Conservation (phyloP, 2,329 filamentous ascomycete species). For the Aspergillus brasiliensis region DNA sequence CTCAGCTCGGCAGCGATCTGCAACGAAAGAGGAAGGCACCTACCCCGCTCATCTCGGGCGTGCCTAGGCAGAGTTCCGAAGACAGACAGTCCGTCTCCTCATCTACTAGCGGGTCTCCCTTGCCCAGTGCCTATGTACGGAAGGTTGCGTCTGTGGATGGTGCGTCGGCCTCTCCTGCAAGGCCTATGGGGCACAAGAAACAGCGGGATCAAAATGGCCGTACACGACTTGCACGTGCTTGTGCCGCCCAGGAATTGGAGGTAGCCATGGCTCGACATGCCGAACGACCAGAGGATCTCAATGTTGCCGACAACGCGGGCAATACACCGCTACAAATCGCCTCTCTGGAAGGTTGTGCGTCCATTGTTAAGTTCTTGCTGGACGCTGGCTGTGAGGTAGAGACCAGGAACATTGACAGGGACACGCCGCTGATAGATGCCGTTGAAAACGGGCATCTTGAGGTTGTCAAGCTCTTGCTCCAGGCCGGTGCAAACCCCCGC, state of each 20-base stretch:
- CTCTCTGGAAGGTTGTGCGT: constrained; percentile 78
- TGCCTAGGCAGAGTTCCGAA: constrained; percentile 47
- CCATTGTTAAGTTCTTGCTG: constrained; percentile 86
- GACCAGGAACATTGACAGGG: constrained; percentile 75
- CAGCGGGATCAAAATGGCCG: constrained; percentile 90
- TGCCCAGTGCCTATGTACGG: constrained; percentile 44
- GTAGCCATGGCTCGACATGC: constrained; percentile 71
- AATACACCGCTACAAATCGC: constrained; percentile 96
- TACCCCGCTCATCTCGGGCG: constrained; percentile 44
- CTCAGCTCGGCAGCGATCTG: constrained; percentile 28
- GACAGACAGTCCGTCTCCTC: constrained; percentile 50
- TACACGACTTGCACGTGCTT: constrained; percentile 86
- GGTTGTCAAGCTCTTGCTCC: constrained; percentile 80
- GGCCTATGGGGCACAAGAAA: constrained; percentile 72
- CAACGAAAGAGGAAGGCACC: constrained; percentile 42
- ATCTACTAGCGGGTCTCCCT: constrained; percentile 47
- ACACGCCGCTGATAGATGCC: constrained; percentile 92
- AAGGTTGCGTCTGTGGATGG: constrained; percentile 45
- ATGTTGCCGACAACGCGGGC: constrained; percentile 90
- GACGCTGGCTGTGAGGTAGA: constrained; percentile 82
- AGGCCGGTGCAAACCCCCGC: constrained; percentile 86
- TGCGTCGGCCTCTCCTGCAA: constrained; percentile 64
- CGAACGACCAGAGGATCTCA: constrained; percentile 83
- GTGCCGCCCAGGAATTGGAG: constrained; percentile 81
- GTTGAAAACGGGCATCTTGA: constrained; percentile 92